phyloP scores from a whole-genome alignment of 352 stramenopile species.

The Phytophthora sojae region DNA sequence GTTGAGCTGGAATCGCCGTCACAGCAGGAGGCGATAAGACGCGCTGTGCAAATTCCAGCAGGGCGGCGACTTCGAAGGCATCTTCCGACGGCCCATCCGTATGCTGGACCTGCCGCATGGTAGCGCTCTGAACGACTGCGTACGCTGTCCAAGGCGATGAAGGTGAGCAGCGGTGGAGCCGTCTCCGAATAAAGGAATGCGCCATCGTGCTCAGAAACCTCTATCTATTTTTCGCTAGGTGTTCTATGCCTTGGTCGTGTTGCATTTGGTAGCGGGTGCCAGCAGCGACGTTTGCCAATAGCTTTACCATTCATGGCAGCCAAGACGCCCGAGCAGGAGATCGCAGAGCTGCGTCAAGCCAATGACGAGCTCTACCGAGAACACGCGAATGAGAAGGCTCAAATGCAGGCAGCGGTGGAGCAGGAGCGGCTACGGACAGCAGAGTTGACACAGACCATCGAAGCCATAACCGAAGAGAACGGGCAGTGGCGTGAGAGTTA shows the following conservation, averaged over 20 bases:
- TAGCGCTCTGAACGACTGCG: too few relatives aligned
- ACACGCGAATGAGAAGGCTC: constrained; percentile 77
- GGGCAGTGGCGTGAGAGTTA: constrained; percentile 70
- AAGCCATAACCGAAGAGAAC: constrained; percentile 63
- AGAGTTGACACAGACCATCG: constrained; percentile 53
- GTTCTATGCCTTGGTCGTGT: background rate
- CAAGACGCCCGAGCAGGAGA: constrained; percentile 58
- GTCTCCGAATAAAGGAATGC: too few relatives aligned
- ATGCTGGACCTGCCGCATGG: too few relatives aligned
- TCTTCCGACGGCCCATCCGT: too few relatives aligned
- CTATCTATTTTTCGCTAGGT: constrained; percentile 33
- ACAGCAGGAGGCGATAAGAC: too few relatives aligned
- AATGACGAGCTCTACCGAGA: constrained; percentile 73
- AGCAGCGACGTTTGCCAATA: background rate
- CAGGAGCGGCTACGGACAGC: constrained; percentile 58
- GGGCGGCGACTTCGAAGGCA: too few relatives aligned
- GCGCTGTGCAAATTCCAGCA: too few relatives aligned
- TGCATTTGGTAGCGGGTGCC: constrained; percentile 1
- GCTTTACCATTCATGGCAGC: constrained; percentile 20
- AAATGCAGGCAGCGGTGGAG: constrained; percentile 80
- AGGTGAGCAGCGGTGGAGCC: too few relatives aligned
- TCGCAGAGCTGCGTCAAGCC: constrained; percentile 55
- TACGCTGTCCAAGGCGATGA: too few relatives aligned
- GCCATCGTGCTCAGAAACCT: too few relatives aligned
- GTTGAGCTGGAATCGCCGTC: too few relatives aligned